Percentiles rank a stretch among this genome's conserved stretches.
phyloP scores from a whole-genome alignment of 345 rosid genomes.

The Mercurialis annua region DNA sequence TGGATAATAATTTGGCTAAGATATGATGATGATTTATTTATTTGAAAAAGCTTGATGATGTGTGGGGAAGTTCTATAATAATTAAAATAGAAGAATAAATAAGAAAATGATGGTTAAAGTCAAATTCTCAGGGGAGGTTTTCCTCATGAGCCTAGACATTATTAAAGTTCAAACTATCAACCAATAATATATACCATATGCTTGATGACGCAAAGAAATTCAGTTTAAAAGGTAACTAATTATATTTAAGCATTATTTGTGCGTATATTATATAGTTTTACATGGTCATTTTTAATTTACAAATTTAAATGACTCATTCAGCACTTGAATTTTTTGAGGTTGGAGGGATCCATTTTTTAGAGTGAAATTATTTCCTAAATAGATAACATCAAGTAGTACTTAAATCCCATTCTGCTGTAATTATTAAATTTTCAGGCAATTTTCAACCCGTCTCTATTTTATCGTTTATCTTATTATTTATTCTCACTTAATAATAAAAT shows the following conservation, averaged over 20 bases:
- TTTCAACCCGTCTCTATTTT: no score
- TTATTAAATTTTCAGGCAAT: no score
- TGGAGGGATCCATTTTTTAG: conserved; percentile 18
- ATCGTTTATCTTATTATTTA: not conserved
- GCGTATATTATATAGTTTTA: not conserved
- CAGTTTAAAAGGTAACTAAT: conserved; percentile 36
- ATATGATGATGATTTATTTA: conserved; percentile 22
- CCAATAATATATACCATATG: conserved; percentile 23
- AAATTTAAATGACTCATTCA: conserved; percentile 31
- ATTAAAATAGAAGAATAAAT: conserved; percentile 12
- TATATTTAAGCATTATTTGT: conserved; percentile 9
- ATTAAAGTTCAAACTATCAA: conserved; percentile 18
- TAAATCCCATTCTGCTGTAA: conserved; percentile 25
- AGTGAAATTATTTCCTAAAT: conserved; percentile 13
- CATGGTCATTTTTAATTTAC: conserved; percentile 13
- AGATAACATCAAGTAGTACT: conserved; percentile 30
- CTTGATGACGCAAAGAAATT: conserved; percentile 29
- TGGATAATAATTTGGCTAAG: conserved; percentile 32
- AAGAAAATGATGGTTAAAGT: conserved; percentile 23
- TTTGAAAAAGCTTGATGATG: conserved; percentile 25
- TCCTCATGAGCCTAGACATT: conserved; percentile 3
- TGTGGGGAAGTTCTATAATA: conserved; percentile 23
- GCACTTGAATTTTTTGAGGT: conserved; percentile 28
- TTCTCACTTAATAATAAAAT: no score
- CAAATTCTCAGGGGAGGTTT: conserved; percentile 26